Conservation (phyloP, 2,329 filamentous ascomycete species). For the Fusarium poae region DNA sequence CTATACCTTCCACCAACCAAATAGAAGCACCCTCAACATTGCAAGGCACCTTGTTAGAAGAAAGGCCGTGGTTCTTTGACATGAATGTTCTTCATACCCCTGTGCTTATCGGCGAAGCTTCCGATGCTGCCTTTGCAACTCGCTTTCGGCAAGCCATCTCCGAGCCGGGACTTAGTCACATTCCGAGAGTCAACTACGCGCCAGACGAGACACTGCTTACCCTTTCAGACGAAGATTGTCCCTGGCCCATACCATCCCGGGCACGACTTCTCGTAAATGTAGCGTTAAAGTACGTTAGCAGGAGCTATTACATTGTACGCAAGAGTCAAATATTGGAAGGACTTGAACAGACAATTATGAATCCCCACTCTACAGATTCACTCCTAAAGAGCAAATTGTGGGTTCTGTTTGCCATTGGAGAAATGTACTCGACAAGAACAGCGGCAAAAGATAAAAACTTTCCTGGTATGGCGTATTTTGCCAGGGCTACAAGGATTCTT, state of each 20-base stretch:
- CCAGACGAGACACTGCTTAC: slow-evolving; percentile 49
- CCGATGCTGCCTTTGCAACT: slow-evolving; percentile 55
- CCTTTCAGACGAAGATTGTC: slow-evolving; percentile 50
- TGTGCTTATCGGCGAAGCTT: slow-evolving; percentile 54
- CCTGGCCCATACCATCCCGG: slow-evolving; percentile 56
- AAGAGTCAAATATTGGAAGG: slow-evolving; percentile 54
- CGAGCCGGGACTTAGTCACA: slow-evolving; percentile 49
- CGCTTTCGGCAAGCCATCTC: slow-evolving; percentile 55
- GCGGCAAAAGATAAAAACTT: slow-evolving; percentile 54
- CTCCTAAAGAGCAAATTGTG: slow-evolving; percentile 58
- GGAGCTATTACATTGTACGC: slow-evolving; percentile 59
- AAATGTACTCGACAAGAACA: slow-evolving; percentile 59
- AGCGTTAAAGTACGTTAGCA: slow-evolving; percentile 57
- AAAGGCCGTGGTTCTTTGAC: slow-evolving; percentile 53
- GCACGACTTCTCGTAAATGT: slow-evolving; percentile 52
- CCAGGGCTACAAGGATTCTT: slow-evolving; percentile 55
- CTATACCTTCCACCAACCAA: slow-evolving; percentile 14
- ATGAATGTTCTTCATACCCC: slow-evolving; percentile 53
- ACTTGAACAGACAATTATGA: slow-evolving; percentile 56
- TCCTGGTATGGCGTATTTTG: slow-evolving; percentile 60
- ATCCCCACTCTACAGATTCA: slow-evolving; percentile 51
- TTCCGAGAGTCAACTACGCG: slow-evolving; percentile 54
- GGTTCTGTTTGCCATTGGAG: slow-evolving; percentile 61
- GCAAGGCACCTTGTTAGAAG: slow-evolving; percentile 42
- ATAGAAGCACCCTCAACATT: slow-evolving; percentile 29